phyloP scores from a whole-genome alignment of 352 stramenopile species.

The Bremia lactucae region DNA sequence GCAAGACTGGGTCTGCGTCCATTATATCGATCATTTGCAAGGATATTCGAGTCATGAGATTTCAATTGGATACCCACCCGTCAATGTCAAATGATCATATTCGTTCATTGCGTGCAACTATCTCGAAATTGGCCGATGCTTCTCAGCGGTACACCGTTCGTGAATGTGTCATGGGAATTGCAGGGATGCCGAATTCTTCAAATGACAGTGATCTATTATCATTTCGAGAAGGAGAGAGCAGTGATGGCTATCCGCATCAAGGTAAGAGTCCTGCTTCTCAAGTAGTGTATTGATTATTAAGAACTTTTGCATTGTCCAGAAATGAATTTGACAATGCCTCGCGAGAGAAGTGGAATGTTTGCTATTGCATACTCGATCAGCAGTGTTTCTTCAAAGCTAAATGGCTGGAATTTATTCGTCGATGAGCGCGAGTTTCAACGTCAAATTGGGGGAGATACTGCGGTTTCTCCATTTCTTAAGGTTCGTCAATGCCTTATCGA shows the following conservation, averaged over 20 bases:
- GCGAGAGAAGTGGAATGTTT: conserved; percentile 55
- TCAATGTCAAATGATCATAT: conserved; percentile 41
- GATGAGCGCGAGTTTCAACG: conserved; percentile 72
- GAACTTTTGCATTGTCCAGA: conserved; percentile 26
- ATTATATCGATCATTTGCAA: conserved; percentile 70
- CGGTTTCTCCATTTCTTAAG: conserved; percentile 62
- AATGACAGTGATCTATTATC: conserved; percentile 4
- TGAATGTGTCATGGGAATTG: conserved; percentile 4
- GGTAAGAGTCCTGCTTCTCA: conserved; percentile 9
- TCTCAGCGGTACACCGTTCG: conserved; percentile 40
- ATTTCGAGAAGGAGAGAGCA: conserved; percentile 5
- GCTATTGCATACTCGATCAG: conserved; percentile 52
- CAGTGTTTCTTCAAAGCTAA: conserved; percentile 26
- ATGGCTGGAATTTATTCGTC: conserved; percentile 71
- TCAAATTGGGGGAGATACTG: conserved; percentile 50
- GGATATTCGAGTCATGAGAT: conserved; percentile 56
- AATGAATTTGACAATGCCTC: conserved; percentile 17
- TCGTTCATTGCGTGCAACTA: conserved; percentile 34
- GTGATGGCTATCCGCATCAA: conserved; percentile 4
- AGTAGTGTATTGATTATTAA: conserved; percentile 8
- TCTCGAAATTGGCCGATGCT: conserved; percentile 44
- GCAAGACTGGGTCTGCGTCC: conserved; percentile 28
- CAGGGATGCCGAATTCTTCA: neutral
- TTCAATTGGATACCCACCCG: conserved; percentile 46
- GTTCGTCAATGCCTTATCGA: conserved; percentile 8